A percentile compares a stretch with the other conserved stretches of the same genome.
Conservation (phyloP, 192 early-diverging fungal genomes). For the Backusella tarrabulga region DNA sequence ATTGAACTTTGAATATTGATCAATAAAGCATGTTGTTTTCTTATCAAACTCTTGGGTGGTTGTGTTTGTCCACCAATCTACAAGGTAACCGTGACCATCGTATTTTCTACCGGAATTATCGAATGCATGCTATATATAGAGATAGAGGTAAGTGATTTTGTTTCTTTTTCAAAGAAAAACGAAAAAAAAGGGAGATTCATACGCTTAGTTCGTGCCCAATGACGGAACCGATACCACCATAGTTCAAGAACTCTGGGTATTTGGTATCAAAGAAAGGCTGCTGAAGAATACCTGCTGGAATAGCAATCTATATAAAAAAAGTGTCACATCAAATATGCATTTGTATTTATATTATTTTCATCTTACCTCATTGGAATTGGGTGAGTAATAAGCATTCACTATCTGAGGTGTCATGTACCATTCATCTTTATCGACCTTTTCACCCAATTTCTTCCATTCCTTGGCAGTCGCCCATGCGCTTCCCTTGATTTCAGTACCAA, state of each 20-base stretch:
- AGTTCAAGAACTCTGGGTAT: constrained; percentile 63
- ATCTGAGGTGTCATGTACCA: constrained; percentile 59
- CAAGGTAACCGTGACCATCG: constrained; percentile 51
- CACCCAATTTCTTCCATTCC: constrained; percentile 22
- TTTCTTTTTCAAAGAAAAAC: neutral
- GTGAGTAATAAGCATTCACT: constrained; percentile 59
- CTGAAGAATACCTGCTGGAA: constrained; percentile 63
- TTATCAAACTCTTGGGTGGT: constrained; percentile 43
- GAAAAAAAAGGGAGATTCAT: neutral
- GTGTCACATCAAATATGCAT: neutral
- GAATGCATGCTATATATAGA: constrained; percentile 58
- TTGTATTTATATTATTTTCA: neutral
- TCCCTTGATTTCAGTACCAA: constrained; percentile 58
- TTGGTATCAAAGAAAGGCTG: constrained; percentile 56
- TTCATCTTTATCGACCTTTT: constrained; percentile 44
- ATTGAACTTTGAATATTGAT: constrained; percentile 60
- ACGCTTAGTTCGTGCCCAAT: constrained; percentile 76
- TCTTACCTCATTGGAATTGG: constrained; percentile 41
- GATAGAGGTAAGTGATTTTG: neutral
- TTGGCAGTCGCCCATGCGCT: constrained; percentile 38
- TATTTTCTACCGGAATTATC: constrained; percentile 57
- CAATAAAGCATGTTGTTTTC: constrained; percentile 58
- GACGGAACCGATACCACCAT: constrained; percentile 65
- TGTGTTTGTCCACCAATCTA: constrained; percentile 42
- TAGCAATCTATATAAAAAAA: constrained; percentile 36